Conservation (phyloP, 257 asterid genomes). For the Eustoma russellianum region DNA sequence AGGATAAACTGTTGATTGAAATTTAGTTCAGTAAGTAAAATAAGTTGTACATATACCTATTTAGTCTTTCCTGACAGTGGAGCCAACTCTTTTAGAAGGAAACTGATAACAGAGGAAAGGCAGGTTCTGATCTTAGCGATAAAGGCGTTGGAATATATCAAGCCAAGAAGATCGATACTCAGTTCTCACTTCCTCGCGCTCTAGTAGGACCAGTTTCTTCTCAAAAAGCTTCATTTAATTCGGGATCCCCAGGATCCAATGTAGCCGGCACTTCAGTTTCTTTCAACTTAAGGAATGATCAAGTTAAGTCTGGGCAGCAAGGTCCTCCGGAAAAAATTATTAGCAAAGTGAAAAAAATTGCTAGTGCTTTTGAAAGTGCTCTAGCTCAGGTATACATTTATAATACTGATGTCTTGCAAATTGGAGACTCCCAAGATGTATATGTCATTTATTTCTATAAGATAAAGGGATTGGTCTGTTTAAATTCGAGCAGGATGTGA, state of each 20-base stretch:
- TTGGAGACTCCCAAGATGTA: neutral
- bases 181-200: slow-evolving; percentile 7
- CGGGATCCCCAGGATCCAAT: slow-evolving; percentile 10
- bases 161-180: slow-evolving; percentile 20
- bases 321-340: slow-evolving; percentile 28
- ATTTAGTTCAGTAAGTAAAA: slow-evolving; percentile 9
- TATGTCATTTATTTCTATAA: slow-evolving; percentile 7
- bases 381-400: slow-evolving; percentile 45
- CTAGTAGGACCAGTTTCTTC: slow-evolving; percentile 13
- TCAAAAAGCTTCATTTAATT: slow-evolving; percentile 20
- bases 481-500: slow-evolving; percentile 43
- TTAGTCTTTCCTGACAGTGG: slow-evolving; percentile 33
- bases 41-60: slow-evolving; percentile 3
- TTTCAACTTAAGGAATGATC: slow-evolving; percentile 18
- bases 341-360: slow-evolving; percentile 70
- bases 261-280: slow-evolving; percentile 14
- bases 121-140: slow-evolving; percentile 28
- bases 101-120: slow-evolving; percentile 36
- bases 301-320: slow-evolving; percentile 18
- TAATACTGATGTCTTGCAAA: slow-evolving; percentile 4
- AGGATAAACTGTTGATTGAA: slow-evolving; percentile 37
- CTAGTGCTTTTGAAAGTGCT: slow-evolving; percentile 61
- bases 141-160: slow-evolving; percentile 15
- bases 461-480: slow-evolving; percentile 9
- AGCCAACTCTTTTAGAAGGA: slow-evolving; percentile 60